phyloP scores from a whole-genome alignment of 192 early-diverging fungal genomes.

The Allomyces javanicus region DNA sequence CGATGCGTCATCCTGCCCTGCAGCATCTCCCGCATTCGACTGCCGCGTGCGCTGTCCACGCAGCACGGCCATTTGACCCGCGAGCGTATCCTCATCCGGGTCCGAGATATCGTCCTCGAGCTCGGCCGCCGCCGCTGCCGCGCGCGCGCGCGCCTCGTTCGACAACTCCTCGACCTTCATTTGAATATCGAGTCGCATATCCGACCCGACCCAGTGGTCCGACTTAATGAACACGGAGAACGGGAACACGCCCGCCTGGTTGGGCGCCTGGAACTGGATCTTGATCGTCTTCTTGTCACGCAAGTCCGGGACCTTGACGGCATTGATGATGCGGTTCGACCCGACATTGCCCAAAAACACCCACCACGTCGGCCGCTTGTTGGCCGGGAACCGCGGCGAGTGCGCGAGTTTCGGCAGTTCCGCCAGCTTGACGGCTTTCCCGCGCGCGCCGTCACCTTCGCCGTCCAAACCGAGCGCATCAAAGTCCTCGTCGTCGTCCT shows the following conservation, averaged over 20 bases:
- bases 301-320: conserved; percentile 57
- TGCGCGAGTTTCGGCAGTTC: conserved; percentile 6
- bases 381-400: conserved; percentile 27
- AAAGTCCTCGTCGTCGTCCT: conserved; percentile 16
- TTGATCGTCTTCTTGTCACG: conserved; percentile 39
- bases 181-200: conserved; percentile 55
- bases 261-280: conserved; percentile 87
- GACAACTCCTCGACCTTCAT: conserved; percentile 22
- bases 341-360: conserved; percentile 70
- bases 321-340: conserved; percentile 61
- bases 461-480: conserved; percentile 13
- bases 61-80: conserved; percentile 85
- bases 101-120: conserved; percentile 87
- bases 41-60: conserved; percentile 33
- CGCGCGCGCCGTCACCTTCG: conserved; percentile 6
- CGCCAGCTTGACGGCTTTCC: conserved; percentile 1
- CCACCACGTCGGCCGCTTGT: conserved; percentile 78
- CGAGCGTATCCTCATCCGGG: conserved; percentile 86
- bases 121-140: conserved; percentile 52
- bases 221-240: conserved; percentile 71
- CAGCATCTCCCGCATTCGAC: neutral
- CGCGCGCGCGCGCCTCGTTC: conserved; percentile 41
- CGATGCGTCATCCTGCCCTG: neutral
- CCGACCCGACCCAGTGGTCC: conserved; percentile 70
- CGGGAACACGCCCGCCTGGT: conserved; percentile 56